Base-by-base conservation (phyloP, 192 early-diverging fungal genomes). In the Linderina pennispora region DNA sequence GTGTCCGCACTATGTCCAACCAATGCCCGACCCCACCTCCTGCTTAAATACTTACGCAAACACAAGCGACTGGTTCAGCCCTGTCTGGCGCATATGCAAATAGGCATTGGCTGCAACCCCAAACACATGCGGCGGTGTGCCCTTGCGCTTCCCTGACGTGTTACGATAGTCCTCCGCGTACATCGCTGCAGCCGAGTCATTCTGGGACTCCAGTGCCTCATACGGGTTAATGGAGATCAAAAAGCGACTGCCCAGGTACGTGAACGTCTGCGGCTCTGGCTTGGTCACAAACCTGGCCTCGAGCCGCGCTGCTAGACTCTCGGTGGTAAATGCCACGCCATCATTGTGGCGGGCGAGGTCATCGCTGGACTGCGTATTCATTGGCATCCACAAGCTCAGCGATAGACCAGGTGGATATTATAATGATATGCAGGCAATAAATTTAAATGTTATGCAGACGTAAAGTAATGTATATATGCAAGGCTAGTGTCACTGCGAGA, bases 41-140 rank as follows among this genome's bases (percentile, higher is more conserved):
- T n/a, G n/a, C n/a, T n/a, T n/a, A n/a, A n/a, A 31, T 16, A 74
- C 78, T 46, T 83, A 94, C 94, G 80, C 80, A 45, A 94, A 81
- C 8, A 98, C 65, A 36, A 98, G 78, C 9, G 84, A 82, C 65
- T 98, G 95, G 51, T 96, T 91, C 46, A 89, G 78, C 3, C 84
- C 82, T n/a, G 82, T 85, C 42, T 91, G 77, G 22, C 83, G 67
- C 84, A 96, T 85, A 53, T 94, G 92, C 43, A 86, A 62, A 55
- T 92, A 97, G 11, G 90, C 89, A 35, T 85, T 78, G 19, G 88
- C 78, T 13, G 90, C 86, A 36, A 90, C 53, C 13, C 89, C 85
- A 72, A 91, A 93, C 7, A 87, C 80, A 50, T 94, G 91, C n/a
- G 91, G 87, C 9, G 66, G 55, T 45, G 80, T 51, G 23, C 55